Evolutionary conservation across 352 stramenopile species (phyloP), one percentile per base, ranked within the genome.

Genomic region (Globisporangium viniferum): DNA sequence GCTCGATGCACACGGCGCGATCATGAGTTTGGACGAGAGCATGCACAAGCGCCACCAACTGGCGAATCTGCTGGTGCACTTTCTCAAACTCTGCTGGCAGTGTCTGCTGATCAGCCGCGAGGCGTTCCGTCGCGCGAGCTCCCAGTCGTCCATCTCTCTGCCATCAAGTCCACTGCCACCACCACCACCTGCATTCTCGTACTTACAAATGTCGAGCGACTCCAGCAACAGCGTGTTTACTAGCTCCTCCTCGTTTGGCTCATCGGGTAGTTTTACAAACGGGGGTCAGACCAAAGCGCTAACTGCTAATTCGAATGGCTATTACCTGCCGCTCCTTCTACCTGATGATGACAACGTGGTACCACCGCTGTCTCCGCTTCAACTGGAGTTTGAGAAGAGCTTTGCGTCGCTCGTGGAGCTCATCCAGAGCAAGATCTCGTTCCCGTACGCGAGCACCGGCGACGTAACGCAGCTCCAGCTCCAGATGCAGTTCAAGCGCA

Each of bases 361-460:
- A 20, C 36, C 44, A 20, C 36, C 44, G 24, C 59, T 84, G 0
- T 90, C 86, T 36, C 80, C 83, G 20, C 73, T 93, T 22, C 86
- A 93, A 62, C 71, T 74, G 46, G 83, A 92, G 59, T 91, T 94
- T 55, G 82, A 94, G 62, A 79, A 77, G 60, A 84, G 80, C 59
- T 94, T 92, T 60, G 75, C 62, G 15, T 66, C 71, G 7, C 77
- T 92, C 5, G 73, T 92, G 15, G 73, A 71, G 10, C 72, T 84
- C 27, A 68, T 92, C 29, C 68, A 63, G 49, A 58, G 62, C 18
- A 79, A 79, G 51, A 72, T 88, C 9, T 29, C 70, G 5, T 82
- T 88, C 46, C 39, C 62, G 29, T 81, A 70, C 58, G 53, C 70
- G 8, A 69, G 58, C 27, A 61, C 70, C 10, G 24, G 39, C 12